Base-by-base conservation (phyloP, 768 basidiomycete genomes). In the Lactarius tabidus region DNA sequence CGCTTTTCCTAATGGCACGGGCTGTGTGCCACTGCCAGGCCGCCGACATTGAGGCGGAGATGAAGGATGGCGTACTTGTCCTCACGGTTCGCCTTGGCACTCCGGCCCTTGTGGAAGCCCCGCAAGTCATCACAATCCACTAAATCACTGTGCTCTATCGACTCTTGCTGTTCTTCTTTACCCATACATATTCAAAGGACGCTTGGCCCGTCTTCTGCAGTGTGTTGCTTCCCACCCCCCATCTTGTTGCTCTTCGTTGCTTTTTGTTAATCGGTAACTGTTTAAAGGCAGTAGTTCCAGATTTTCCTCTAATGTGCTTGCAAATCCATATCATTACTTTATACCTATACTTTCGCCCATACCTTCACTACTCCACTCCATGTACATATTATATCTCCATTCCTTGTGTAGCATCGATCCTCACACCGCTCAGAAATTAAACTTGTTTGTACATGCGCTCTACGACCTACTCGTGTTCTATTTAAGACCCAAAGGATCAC, bases 51-150 rank as follows among this genome's bases (percentile, higher is more conserved):
- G 72, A 77, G 33, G 84, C 82, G 36, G 75, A 77, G 59, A 80
- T 89, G 77, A 80, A 81, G 68, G 82, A 87, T 71, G 88, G 88
- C 39, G 73, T 89, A 58, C 81, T 89, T 54, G 79, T 79, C 23
- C 73, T 89, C 71, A 83, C 74, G 69, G 80, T 89, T 67, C 74
- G 79, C 58, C 79, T 78, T 66, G 85, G 85, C 9, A 72, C 77
- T 23, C 80, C 82, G 12, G 79, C 76, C 65, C 66, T 75, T 60
- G 69, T 72, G 36, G 79, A 85, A 63, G 78, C 81, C 65, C 77
- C 79, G 56, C 79, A 84, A 77, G 78, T 81, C 53, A 79, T 88
- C 58, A 72, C 76, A 64, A 79, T 87, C 72, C 77, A 57, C 14
- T 68, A 73, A 43, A 45, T n/a, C 48, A n/a, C 59, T 35, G 17